Evolutionary conservation across 1,139 yeast species (phyloP).

Genomic region (Pichia sp.): DNA sequence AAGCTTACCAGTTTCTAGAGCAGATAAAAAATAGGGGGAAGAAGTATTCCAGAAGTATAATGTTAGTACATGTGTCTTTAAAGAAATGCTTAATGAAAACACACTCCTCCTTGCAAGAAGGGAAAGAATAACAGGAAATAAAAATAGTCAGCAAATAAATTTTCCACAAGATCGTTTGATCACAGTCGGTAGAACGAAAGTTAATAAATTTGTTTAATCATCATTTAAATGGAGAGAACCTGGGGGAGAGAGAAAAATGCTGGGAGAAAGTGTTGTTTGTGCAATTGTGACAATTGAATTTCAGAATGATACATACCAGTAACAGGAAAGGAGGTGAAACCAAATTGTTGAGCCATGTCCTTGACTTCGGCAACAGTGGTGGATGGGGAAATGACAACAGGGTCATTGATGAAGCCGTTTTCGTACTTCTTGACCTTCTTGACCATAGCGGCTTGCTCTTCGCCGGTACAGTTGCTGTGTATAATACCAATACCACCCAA

Average conservation of each 20-base stretch:
- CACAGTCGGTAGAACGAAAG: conserved; percentile 99
- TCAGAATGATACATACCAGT: conserved; percentile 76
- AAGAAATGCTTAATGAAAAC: no score
- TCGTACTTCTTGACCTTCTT: conserved; percentile 93
- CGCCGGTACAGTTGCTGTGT: conserved; percentile 94
- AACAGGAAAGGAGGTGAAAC: conserved; percentile 97
- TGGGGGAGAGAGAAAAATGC: conserved; percentile 10
- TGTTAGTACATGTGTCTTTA: conserved; percentile 7
- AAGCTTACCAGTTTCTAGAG: conserved; percentile 71
- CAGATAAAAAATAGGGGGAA: conserved; percentile 4
- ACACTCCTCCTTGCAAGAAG: background rate
- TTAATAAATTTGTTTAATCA: conserved; percentile 60
- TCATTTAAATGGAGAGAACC: conserved; percentile 40
- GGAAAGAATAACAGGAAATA: background rate
- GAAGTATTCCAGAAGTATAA: background rate
- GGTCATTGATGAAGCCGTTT: conserved; percentile 95
- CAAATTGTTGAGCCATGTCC: conserved; percentile 63
- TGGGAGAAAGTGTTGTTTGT: conserved; percentile 1
- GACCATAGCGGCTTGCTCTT: conserved; percentile 98
- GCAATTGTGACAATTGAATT: background rate
- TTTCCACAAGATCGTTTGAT: conserved; percentile 98
- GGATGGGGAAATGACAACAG: conserved; percentile 75
- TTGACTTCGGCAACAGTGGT: conserved; percentile 80
- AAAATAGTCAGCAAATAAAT: conserved; percentile 34
- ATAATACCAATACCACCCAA: conserved; percentile 98